Percentiles rank a stretch among this genome's conserved stretches.
These are phyloP conservation scores for Choanephora cucurbitarum DNA, from an alignment of 371 early-diverging fungal genomes.

Conservation along the genomic window DNA sequence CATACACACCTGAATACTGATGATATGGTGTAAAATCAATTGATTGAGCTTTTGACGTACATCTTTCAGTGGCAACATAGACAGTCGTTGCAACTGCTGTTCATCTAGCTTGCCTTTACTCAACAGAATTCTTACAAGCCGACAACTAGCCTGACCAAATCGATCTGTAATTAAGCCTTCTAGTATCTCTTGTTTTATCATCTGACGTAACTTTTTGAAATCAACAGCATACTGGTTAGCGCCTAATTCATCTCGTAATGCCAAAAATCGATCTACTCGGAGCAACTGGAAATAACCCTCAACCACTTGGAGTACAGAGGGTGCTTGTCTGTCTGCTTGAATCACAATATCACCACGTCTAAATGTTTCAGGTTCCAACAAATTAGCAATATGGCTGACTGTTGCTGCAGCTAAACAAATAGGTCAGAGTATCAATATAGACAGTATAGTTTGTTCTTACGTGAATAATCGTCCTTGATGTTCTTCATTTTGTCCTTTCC, in stretches of 20 bases:
- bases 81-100: constrained; percentile 65
- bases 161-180: constrained; percentile 69
- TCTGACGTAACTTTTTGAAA: constrained; percentile 52
- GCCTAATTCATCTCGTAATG: constrained; percentile 68
- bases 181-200: constrained; percentile 63
- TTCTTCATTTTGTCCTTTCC: constrained; percentile 48
- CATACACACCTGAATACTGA: constrained; percentile 62
- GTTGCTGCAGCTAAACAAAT: constrained; percentile 43
- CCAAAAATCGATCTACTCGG: constrained; percentile 63
- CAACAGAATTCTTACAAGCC: constrained; percentile 73
- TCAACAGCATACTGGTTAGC: constrained; percentile 72
- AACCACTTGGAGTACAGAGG: constrained; percentile 43
- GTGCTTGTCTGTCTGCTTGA: constrained; percentile 36
- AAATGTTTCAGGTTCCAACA: constrained; percentile 51
- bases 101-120: constrained; percentile 87
- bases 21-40: constrained; percentile 64
- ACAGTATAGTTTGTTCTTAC: constrained; percentile 14
- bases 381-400: constrained; percentile 54
- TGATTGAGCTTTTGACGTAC: constrained; percentile 68
- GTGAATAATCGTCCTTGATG: constrained; percentile 40
- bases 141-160: constrained; percentile 68
- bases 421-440: no score
- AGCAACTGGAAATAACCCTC: constrained; percentile 69
- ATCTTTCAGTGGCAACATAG: constrained; percentile 74
- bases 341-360: constrained; percentile 55